A percentile compares a stretch with the other conserved stretches of the same genome.
phyloP scores from a whole-genome alignment of 2,329 filamentous ascomycete genomes.

The Colletotrichum abscissum region DNA sequence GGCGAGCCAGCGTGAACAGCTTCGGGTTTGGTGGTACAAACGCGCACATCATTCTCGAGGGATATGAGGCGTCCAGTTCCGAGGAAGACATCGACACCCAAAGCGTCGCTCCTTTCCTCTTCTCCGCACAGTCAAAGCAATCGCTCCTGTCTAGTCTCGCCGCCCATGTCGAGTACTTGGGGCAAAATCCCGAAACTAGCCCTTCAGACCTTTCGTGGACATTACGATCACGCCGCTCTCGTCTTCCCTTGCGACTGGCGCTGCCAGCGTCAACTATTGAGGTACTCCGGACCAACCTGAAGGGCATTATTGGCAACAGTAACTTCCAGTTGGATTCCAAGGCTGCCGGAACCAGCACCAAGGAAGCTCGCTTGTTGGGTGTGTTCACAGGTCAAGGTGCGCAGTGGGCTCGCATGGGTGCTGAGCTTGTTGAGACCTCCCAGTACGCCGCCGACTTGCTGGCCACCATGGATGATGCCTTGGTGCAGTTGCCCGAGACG shows the following conservation, averaged over 20 bases:
- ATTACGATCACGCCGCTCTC: not conserved
- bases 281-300: not conserved
- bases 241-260: not conserved
- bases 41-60: conserved; percentile 51
- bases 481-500: conserved; percentile 37
- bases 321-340: not conserved
- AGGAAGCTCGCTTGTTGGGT: conserved; percentile 31
- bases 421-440: conserved; percentile 35
- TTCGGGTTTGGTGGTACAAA: conserved; percentile 54
- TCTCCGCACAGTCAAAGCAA: conserved; percentile 8
- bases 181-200: not conserved
- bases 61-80: not conserved
- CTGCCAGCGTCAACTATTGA: not conserved
- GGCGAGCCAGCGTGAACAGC: conserved; percentile 36
- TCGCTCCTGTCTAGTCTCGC: not conserved
- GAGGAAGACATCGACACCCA: not conserved
- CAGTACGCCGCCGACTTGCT: conserved; percentile 29
- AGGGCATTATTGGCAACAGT: not conserved
- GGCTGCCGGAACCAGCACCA: not conserved
- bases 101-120: not conserved
- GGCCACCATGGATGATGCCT: conserved; percentile 37
- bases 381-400: conserved; percentile 48
- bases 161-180: not conserved
- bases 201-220: not conserved
- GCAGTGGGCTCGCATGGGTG: conserved; percentile 44